Base-by-base conservation (phyloP, 1,139 yeast species). In the Yamadazyma dushanensis region DNA sequence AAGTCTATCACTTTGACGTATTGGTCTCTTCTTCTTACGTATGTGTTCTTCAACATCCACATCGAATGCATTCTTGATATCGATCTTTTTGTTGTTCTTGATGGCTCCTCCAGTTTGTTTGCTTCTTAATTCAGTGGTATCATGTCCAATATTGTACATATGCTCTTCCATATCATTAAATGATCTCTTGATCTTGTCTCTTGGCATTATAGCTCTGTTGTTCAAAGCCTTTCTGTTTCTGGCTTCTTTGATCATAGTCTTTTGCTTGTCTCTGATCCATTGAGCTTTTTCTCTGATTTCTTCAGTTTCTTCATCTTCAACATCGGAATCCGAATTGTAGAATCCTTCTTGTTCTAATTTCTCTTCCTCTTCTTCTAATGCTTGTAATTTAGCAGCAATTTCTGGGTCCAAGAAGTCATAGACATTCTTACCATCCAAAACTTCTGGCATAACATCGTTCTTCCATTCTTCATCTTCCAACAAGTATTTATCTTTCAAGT, bases 381-480 rank as follows among this genome's bases (percentile, higher is more conserved):
- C 96, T 64, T 87, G 88, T 59, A 92, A 76, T 66, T 92, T 92
- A 49, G 88, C 84, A 36, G 90, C 85, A 57, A 92, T 92, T 50
- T 94, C 98, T 29, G 96, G 88, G 58, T 92, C 99, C 63, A 94
- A 77, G 81, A 85, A 92, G 64, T 92, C 99, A 66, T 90, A 90
- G 41, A 92, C 96, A 61, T 92, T 92, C 72, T 83, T 85, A 66
- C 99, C 99, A 54, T 92, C 90, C 61, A 92, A 71, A 38, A 92
- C 76, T 71, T 92, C 99, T 17, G 99, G 99, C 89, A 94, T 89
- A 47, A 83, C 76, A 61, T 92, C 99, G 48, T 88, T 79, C 77
- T 92, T 92, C 99, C 99, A 92, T 45, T 87, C 95, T 31, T 90
- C 97, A 57, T 94, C 94, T 50, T 92, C 98, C 50, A 92, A 73